A percentile compares a stretch with the other conserved stretches of the same genome.
phyloP scores from a whole-genome alignment of 202 grass and related monocot species.

The Schoenoplectus tabernaemontani region DNA sequence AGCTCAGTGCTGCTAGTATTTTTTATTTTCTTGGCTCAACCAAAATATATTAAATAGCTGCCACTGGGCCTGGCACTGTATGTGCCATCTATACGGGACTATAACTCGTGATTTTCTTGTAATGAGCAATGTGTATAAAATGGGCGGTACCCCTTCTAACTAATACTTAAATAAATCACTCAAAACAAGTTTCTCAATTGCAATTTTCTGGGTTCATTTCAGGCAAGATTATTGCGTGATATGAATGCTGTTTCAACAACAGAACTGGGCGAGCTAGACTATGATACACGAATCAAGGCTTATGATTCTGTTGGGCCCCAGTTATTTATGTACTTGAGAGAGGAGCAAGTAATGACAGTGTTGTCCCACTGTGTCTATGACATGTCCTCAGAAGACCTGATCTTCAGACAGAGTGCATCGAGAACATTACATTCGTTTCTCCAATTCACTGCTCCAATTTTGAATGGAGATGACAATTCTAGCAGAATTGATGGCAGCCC shows the following conservation, averaged over 20 bases:
- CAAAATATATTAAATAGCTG: neutral
- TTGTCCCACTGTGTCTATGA: constrained; percentile 85
- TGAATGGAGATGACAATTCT: constrained; percentile 38
- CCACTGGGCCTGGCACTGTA: neutral
- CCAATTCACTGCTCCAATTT: constrained; percentile 49
- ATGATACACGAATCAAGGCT: constrained; percentile 56
- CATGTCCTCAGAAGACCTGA: constrained; percentile 82
- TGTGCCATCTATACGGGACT: neutral
- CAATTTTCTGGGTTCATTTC: constrained; percentile 12
- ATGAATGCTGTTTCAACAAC: constrained; percentile 81
- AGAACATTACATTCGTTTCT: constrained; percentile 72
- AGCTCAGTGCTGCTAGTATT: neutral
- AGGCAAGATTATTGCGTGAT: constrained; percentile 62
- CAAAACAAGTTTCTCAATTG: neutral
- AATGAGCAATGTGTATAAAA: neutral
- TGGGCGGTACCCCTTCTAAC: neutral
- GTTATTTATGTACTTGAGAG: constrained; percentile 52
- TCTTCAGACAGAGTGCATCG: constrained; percentile 89
- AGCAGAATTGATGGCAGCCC: constrained; percentile 21
- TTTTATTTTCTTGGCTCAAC: neutral
- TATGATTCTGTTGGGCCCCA: constrained; percentile 52
- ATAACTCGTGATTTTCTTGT: neutral
- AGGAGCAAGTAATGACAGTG: constrained; percentile 61
- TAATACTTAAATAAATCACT: neutral
- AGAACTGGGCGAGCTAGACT: constrained; percentile 76